These are phyloP conservation scores for Penicillium bialowiezense DNA, from an alignment of 495 filamentous ascomycete genomes.

Conservation along the genomic window DNA sequence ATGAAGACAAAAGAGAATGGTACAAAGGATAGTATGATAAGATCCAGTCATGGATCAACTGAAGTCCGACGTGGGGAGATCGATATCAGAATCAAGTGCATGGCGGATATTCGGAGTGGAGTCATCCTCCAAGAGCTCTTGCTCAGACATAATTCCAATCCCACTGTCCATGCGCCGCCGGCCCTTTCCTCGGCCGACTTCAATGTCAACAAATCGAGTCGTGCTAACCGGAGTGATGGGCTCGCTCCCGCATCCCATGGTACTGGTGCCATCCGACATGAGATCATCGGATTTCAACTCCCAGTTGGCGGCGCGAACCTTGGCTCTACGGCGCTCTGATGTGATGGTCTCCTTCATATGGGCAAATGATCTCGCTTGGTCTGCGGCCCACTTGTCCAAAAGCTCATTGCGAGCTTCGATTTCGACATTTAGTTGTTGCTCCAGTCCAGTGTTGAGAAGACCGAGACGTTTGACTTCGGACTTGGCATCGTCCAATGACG, in stretches of 20 bases:
- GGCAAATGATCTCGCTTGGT: conserved; percentile 37
- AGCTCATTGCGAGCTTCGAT: conserved; percentile 36
- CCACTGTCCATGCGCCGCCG: conserved; percentile 58
- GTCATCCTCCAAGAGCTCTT: conserved; percentile 41
- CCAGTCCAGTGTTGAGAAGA: conserved; percentile 31
- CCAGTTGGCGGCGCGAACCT: conserved; percentile 40
- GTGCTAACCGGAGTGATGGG: conserved; percentile 48
- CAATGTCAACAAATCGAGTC: conserved; percentile 45
- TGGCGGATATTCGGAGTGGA: conserved; percentile 17
- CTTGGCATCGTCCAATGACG: conserved; percentile 30
- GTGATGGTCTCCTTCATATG: conserved; percentile 39
- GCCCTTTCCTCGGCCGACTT: conserved; percentile 44
- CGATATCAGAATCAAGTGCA: conserved; percentile 26
- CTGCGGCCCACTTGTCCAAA: conserved; percentile 37
- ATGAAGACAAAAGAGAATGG: too few species aligned
- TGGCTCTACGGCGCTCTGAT: conserved; percentile 36
- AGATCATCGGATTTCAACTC: conserved; percentile 44
- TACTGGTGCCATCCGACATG: conserved; percentile 49
- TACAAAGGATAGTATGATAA: too few species aligned
- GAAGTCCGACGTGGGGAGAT: conserved; percentile 16
- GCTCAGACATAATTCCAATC: conserved; percentile 61
- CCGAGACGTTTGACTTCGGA: conserved; percentile 32
- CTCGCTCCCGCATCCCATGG: conserved; percentile 28
- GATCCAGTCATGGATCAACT: not conserved
- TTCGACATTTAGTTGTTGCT: conserved; percentile 35